Conservation (phyloP, 2,329 filamentous ascomycete genomes). For the Diaporthe batatas region DNA sequence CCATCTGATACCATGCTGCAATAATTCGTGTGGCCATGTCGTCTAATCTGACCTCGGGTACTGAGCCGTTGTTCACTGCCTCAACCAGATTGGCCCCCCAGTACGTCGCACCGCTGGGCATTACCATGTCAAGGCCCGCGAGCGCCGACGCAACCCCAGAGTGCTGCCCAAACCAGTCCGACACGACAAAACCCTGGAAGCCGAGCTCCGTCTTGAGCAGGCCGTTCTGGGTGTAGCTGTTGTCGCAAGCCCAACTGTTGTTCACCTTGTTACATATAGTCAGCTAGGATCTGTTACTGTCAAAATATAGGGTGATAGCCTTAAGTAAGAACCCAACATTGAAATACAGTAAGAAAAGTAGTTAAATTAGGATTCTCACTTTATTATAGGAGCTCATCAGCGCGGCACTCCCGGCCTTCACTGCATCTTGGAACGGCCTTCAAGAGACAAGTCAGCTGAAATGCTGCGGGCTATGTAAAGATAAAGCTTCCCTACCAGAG, state of each 20-base stretch:
- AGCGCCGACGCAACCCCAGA: conserved; percentile 71
- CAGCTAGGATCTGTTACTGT: too few species aligned
- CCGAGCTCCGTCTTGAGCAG: conserved; percentile 72
- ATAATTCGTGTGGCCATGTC: conserved; percentile 65
- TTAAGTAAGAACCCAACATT: too few species aligned
- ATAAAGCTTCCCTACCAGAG: conserved; percentile 53
- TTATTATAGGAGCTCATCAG: conserved; percentile 74
- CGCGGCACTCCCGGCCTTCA: conserved; percentile 69
- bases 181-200: conserved; percentile 72
- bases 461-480: too few species aligned
- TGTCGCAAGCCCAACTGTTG: conserved; percentile 77
- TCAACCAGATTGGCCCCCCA: conserved; percentile 68
- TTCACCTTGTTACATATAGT: conserved; percentile 65
- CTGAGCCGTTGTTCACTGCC: conserved; percentile 71
- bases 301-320: too few species aligned
- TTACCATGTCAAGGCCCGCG: conserved; percentile 79
- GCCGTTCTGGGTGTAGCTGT: conserved; percentile 74
- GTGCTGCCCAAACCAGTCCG: conserved; percentile 76
- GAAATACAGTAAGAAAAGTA: too few species aligned
- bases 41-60: conserved; percentile 66
- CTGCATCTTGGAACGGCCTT: conserved; percentile 62
- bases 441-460: background rate
- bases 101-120: conserved; percentile 63
- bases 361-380: background rate
- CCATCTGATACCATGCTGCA: conserved; percentile 69